Evolutionary conservation across 2,329 filamentous ascomycete genomes (phyloP), one percentile per base, ranked within the genome.

Genomic region (Xylariaceae sp.): DNA sequence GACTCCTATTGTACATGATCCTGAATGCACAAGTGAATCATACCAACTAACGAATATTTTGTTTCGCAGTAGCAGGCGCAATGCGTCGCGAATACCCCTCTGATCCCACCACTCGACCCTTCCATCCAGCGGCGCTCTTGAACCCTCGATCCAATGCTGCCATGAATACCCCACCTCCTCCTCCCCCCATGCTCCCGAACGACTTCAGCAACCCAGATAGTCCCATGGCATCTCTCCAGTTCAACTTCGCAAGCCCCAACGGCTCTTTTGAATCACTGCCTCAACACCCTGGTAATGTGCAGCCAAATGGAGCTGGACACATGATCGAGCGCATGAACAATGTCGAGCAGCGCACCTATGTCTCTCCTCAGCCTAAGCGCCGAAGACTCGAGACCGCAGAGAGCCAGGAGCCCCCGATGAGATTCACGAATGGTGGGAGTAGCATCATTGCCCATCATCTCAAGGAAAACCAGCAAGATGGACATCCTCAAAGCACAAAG

Each of bases 321-420:
- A 80, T 90, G 69, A 80, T 95, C 37, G 88, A 94, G 64, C 78
- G 81, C 23, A 74, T 90, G 62, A 88, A 91, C 62, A 83, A 85
- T 54, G 79, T 94, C 12, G 77, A 87, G 54, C 76, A 84, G 41
- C 85, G 90, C 21, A 56, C 71, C 60, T 51, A 73, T 64, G 60
- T 72, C 22, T 20, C 45, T 34, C 73, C 76, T 3, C 80, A 86
- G 17, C 69, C 74, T 22, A 92, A 92, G 67, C 82, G 82, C 41
- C 68, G 81, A 42, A 90, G 82, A 60, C 65, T 77, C 7, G 69
- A 75, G 12, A 61, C 67, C 17, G 68, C 73, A 38, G 69, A 74
- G 25, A 62, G 71, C 38, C 62, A 70, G 16, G 57, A 67, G 19
- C 66, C 65, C 32, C 73, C 70, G 42, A 61, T 63, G 29, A 62